Evolutionary conservation across 2,329 filamentous ascomycete genomes (phyloP), one percentile per base, ranked within the genome.

Genomic region (Colletotrichum tropicicola): DNA sequence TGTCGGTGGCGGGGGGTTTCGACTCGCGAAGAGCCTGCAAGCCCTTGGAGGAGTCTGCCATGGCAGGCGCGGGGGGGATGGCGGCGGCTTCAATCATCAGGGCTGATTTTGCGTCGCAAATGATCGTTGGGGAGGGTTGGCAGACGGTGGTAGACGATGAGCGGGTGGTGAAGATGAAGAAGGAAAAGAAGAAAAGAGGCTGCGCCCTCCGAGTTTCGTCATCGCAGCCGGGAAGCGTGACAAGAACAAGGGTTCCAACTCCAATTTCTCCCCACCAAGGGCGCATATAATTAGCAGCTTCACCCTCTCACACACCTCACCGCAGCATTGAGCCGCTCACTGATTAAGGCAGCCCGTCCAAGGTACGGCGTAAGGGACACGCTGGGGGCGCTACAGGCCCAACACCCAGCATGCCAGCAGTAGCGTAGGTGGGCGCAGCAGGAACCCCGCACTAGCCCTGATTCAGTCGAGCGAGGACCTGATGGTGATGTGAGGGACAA

Each of bases 1-100:
- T 85, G 74, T 95, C 92, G 37, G 83, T 85, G 19, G 81, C 80
- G 3, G 84, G 84, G 6, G 84, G 84, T 25, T 79, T 78, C 44
- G 83, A 81, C 68, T 85, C 83, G 48, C 77, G 73, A 63, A 87
- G 80, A 30, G 82, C 79, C 71, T 79, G 73, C 54, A 84, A 75
- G 61, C 79, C 77, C 66, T 80, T 77, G 32, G 79, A 74, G 28
- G 77, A 74, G 55, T 74, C 73, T 51, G 66, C 63, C 68, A 68
- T 69, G 44, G 49, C 58, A 52, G 45, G 51, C 5, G 52, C 41
- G 10, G 57, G 35, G 9, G 58, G 57, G 19, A 56, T 56, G 32
- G 52, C 30, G 23, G 62, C 53, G 44, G 62, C 62, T 65, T 65
- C 62, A 65, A 65, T 65, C 62, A 65, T 65, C 43, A 32, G 53